phyloP scores from a whole-genome alignment of 257 asterid genomes.

The Solanum clarkiae region DNA sequence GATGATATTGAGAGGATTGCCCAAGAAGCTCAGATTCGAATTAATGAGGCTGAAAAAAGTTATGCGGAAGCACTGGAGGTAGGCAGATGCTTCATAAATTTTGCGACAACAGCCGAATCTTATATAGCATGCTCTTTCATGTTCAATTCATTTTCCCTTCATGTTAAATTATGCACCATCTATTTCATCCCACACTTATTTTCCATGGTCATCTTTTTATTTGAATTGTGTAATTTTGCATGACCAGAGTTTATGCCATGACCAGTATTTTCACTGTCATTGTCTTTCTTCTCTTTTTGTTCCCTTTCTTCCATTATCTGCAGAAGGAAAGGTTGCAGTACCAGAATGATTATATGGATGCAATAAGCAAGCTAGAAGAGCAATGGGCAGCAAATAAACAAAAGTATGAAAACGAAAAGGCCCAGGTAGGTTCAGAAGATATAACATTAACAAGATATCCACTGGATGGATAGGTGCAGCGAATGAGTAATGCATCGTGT shows the following conservation, averaged over 20 bases:
- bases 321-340: conserved; percentile 51
- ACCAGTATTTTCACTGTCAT: background rate
- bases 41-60: conserved; percentile 48
- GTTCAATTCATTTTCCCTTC: background rate
- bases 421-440: conserved; percentile 10
- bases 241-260: background rate
- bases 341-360: conserved; percentile 40
- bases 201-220: background rate
- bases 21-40: conserved; percentile 53
- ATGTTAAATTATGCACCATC: background rate
- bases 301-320: background rate
- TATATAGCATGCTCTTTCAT: background rate
- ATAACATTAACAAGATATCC: background rate
- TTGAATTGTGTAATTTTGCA: background rate
- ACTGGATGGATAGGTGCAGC: background rate
- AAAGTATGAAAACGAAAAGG: conserved; percentile 29
- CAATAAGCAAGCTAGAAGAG: conserved; percentile 47
- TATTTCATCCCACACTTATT: background rate
- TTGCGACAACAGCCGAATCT: background rate
- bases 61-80: conserved; percentile 64
- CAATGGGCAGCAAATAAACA: conserved; percentile 34
- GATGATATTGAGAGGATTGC: conserved; percentile 58
- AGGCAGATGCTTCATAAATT: background rate
- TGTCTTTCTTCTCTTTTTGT: background rate
- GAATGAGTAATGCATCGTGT: background rate